Evolutionary conservation across 2,329 filamentous ascomycete species (phyloP).

Genomic region (Dothistroma septosporum): DNA sequence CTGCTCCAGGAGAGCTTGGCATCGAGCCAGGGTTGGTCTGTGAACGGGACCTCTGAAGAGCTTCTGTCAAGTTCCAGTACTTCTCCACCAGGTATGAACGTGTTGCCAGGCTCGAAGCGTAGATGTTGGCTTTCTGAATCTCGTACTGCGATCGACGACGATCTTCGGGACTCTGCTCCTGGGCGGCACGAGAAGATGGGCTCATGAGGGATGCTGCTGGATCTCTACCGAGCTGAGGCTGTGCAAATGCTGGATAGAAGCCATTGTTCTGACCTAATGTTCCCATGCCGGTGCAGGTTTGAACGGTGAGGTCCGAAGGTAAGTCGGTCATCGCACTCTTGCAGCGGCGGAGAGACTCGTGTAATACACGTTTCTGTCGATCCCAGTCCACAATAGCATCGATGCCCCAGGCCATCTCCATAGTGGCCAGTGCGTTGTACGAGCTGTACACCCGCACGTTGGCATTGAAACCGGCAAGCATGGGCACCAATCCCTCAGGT

Average conservation of each 20-base stretch:
- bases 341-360: constrained; percentile 65
- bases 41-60: constrained; percentile 44
- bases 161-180: constrained; percentile 36
- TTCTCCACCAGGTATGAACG: constrained; percentile 82
- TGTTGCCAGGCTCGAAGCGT: constrained; percentile 74
- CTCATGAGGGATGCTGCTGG: constrained; percentile 30
- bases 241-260: constrained; percentile 25
- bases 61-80: constrained; percentile 72
- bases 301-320: constrained; percentile 64
- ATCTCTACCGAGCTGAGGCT: constrained; percentile 25
- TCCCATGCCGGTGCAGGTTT: constrained; percentile 39
- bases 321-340: constrained; percentile 65
- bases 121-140: constrained; percentile 89
- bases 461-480: constrained; percentile 75
- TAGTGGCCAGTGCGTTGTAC: constrained; percentile 72
- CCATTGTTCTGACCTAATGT: constrained; percentile 23
- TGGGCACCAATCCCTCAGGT: constrained; percentile 62
- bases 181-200: constrained; percentile 30
- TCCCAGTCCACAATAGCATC: constrained; percentile 71
- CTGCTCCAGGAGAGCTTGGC: constrained; percentile 33
- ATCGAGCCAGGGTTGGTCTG: constrained; percentile 39
- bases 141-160: constrained; percentile 64
- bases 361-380: constrained; percentile 69
- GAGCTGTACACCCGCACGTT: constrained; percentile 74
- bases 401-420: constrained; percentile 78